Base-by-base conservation (phyloP, 1,139 yeast genomes). In the Suhomyces yuchorum region DNA sequence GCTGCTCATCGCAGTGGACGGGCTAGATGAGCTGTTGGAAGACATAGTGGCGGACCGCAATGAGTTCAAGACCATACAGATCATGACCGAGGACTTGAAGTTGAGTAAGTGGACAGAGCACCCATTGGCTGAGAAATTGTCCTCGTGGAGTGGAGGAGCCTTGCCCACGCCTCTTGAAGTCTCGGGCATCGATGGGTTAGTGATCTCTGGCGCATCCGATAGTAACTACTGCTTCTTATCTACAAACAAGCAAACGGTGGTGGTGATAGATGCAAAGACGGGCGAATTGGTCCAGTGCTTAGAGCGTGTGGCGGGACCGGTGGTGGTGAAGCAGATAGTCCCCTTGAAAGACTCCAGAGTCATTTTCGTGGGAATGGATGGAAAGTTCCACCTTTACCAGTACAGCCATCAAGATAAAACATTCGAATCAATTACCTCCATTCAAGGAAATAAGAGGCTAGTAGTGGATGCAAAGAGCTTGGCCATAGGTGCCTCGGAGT, bases 1-100 rank as follows among this genome's bases (percentile, higher is more conserved):
- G 0, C 57, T 63, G 23, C 70, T 76, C 2, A 61, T 72, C 17
- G 56, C 33, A 2, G 4, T 37, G 8, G 37, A 32, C 3, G 38
- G 26, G 8, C 40, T 35, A 19, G 40, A 46, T 40, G 90, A 84
- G 53, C 62, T 78, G 1, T 62, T 85, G 28, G 74, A 72, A 39
- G 73, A 74, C 0, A 80, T 85, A 7, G 60, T 85, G 6, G 56
- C 65, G 1, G 91, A 85, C 54, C 65, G 89, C 45, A 58, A 56
- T 58, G 70, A 55, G 68, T 75, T 60, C 61, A 60, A 68, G 34
- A 49, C 58, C 17, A 28, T 62, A 1, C 51, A 53, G n/a, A 51
- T 50, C n/a, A 41, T 52, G 7, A 37, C 56, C 8, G 51, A 53
- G n/a, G 43, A 49, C 12, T 52, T 50, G 5, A 57, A 51, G 12